Conservation (phyloP, 2,329 filamentous ascomycete genomes). For the Emergomyces orientalis region DNA sequence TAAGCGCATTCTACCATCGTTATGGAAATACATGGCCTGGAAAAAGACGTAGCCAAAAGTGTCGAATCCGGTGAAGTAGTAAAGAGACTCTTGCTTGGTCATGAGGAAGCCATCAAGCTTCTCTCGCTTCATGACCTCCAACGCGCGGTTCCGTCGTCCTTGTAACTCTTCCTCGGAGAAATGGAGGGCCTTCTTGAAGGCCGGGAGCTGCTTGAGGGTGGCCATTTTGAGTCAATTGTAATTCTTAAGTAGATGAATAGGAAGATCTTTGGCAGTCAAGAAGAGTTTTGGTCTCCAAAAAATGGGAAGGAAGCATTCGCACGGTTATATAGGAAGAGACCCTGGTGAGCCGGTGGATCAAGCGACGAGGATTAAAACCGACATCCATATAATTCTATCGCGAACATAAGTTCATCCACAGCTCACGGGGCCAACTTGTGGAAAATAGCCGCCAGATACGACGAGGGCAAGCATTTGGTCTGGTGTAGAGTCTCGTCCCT, state of each 20-base stretch:
- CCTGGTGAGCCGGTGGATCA: background rate
- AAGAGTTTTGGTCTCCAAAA: background rate
- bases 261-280: background rate
- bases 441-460: background rate
- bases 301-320: background rate
- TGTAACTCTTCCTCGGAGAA: constrained; percentile 22
- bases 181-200: constrained; percentile 25
- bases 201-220: constrained; percentile 16
- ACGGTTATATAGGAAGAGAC: background rate
- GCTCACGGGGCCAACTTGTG: background rate
- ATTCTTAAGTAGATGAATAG: background rate
- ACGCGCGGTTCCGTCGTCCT: constrained; percentile 18
- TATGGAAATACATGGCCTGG: constrained; percentile 31
- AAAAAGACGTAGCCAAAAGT: constrained; percentile 32
- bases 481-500: background rate
- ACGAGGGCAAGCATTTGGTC: background rate
- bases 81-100: constrained; percentile 29
- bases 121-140: constrained; percentile 25
- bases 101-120: constrained; percentile 29
- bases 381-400: background rate
- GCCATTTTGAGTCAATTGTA: constrained; percentile 9
- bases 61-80: constrained; percentile 27
- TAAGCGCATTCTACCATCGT: constrained; percentile 24
- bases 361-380: background rate
- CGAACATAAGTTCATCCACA: background rate